These are phyloP conservation scores for Mycena capillaripes DNA, from an alignment of 768 basidiomycete genomes.

Conservation along the genomic window DNA sequence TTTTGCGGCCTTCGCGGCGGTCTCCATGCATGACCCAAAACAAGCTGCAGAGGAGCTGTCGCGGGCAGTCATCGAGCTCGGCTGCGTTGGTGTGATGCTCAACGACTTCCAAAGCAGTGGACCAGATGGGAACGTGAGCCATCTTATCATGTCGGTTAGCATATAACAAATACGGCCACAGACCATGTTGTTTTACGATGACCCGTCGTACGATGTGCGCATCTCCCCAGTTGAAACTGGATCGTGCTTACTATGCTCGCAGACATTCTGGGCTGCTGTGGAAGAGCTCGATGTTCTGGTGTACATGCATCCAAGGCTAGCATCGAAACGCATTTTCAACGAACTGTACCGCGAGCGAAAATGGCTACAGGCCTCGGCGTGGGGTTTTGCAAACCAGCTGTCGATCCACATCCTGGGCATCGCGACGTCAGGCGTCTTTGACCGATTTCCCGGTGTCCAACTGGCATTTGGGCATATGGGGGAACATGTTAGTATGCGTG, in stretches of 20 bases:
- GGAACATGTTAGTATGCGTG: conserved; percentile 22
- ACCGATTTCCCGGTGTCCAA: conserved; percentile 36
- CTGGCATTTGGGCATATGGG: conserved; percentile 38
- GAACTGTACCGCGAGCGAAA: conserved; percentile 33
- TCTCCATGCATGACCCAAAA: conserved; percentile 38
- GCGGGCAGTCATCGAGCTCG: conserved; percentile 34
- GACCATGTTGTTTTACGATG: conserved; percentile 35
- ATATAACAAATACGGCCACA: not conserved
- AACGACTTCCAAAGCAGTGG: conserved; percentile 39
- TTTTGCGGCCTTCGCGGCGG: conserved; percentile 37
- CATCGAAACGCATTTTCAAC: conserved; percentile 17
- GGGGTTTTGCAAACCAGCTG: conserved; percentile 38
- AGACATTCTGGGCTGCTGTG: conserved; percentile 35
- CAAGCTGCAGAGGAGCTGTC: conserved; percentile 35
- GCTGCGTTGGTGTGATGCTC: conserved; percentile 26
- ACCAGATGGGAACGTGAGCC: conserved; percentile 30
- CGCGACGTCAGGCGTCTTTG: conserved; percentile 37
- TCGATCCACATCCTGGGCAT: conserved; percentile 39
- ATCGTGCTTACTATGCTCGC: not conserved
- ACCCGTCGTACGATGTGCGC: conserved; percentile 32
- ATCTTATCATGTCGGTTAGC: not conserved
- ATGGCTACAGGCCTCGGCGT: conserved; percentile 33
- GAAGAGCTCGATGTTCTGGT: conserved; percentile 35
- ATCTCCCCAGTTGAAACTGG: not conserved
- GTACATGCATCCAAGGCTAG: conserved; percentile 33